phyloP scores from a whole-genome alignment of 2,329 filamentous ascomycete genomes.

The Trichoderma sp. region DNA sequence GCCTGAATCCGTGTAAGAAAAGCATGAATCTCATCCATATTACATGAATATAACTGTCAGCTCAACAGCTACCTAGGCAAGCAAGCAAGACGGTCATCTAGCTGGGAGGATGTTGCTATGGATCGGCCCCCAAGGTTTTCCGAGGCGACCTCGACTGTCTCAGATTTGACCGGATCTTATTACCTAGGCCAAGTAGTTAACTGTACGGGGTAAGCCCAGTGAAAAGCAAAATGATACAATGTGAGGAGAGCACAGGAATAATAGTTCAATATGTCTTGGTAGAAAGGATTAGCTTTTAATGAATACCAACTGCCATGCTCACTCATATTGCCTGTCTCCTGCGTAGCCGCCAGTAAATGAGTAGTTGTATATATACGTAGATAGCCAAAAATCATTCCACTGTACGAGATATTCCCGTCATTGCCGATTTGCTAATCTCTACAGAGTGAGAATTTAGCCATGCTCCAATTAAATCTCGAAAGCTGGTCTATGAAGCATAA shows the following conservation, averaged over 20 bases:
- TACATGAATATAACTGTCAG: background rate
- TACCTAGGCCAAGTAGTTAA: background rate
- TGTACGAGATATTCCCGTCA: background rate
- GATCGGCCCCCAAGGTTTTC: background rate
- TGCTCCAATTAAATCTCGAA: background rate
- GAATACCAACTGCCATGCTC: background rate
- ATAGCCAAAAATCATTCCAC: background rate
- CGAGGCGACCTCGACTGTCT: background rate
- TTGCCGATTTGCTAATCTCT: background rate
- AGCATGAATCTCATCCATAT: background rate
- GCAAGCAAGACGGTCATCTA: background rate
- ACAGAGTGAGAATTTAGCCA: background rate
- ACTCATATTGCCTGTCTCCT: background rate
- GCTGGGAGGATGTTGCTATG: background rate
- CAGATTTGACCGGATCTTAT: background rate
- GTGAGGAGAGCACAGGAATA: background rate
- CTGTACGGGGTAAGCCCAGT: background rate
- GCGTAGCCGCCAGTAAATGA: background rate
- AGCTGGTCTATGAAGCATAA: background rate
- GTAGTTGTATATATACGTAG: background rate
- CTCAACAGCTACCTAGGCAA: background rate
- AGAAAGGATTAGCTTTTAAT: background rate
- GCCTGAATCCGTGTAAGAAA: background rate
- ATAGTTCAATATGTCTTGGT: background rate
- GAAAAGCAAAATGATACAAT: background rate